Evolutionary conservation across 2,329 filamentous ascomycete species (phyloP).

Genomic region (Cladosporium oxysporum): DNA sequence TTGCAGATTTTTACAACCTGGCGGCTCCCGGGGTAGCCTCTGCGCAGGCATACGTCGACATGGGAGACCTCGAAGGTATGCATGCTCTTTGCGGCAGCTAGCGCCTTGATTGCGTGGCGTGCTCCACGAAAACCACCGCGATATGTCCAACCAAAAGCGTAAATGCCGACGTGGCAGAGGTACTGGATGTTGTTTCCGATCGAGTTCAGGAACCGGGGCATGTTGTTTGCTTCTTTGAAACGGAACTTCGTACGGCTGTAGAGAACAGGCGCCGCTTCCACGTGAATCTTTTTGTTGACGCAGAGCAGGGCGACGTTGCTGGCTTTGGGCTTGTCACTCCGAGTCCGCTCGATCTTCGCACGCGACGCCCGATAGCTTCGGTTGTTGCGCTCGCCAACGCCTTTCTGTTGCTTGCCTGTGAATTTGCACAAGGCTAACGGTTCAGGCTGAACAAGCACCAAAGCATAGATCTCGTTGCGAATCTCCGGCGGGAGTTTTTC

Average conservation of each 20-base stretch:
- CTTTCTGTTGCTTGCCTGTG: not conserved
- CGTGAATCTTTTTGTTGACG: not conserved
- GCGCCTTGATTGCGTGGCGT: not conserved
- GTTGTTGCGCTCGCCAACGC: not conserved
- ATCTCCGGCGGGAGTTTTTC: conserved; percentile 11
- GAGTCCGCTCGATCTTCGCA: not conserved
- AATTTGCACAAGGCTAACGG: not conserved
- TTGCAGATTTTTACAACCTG: not conserved
- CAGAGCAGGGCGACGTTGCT: not conserved
- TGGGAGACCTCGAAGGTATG: not conserved
- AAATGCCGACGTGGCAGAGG: not conserved
- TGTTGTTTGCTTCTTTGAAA: not conserved
- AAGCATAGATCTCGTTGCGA: not conserved
- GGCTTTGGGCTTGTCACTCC: not conserved
- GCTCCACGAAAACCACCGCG: not conserved
- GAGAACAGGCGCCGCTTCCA: not conserved
- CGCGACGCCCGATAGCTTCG: not conserved
- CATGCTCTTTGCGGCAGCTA: not conserved
- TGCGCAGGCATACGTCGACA: not conserved
- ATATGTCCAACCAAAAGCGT: not conserved
- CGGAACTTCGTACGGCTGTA: not conserved
- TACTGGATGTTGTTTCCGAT: not conserved
- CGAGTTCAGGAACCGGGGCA: not conserved
- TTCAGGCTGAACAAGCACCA: not conserved
- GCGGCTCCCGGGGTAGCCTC: not conserved